Base-by-base conservation (phyloP, 768 basidiomycete genomes). In the Xerocomus spinulosus region DNA sequence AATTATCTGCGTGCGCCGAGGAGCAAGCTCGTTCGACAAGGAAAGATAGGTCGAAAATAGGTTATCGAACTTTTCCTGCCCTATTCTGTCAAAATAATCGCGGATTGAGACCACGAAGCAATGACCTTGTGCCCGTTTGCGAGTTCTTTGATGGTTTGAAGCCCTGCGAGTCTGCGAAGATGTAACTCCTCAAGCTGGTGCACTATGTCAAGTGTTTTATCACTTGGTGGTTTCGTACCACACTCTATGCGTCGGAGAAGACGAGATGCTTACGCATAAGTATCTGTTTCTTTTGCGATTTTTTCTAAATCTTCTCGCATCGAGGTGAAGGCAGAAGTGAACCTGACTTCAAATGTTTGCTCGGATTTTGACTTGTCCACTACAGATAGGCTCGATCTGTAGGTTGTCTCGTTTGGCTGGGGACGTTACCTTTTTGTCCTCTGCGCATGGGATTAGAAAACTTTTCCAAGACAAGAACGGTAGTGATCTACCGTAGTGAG, bases 11-110 rank as follows among this genome's bases (percentile, higher is more conserved):
- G 53, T 61, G 8, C 69, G 67, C 20, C 58, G 54, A 32, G 60
- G 61, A 20, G 60, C 60, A 20, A 74, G 58, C 28, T 70, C 66
- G 30, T 70, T 57, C 26, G 70, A 50, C 14, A 69, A 42, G 14
- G 43, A 46, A 46, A 53, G 49, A 60, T 53, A 63, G 5, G 37
- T 50, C 35, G 48, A 68, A 46, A 57, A 54, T 20, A 67, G 40
- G 20, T 21, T 13, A 3, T 56, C 44, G n/a, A 67, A 60, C 34
- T 51, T 56, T 39, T 56, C 55, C 64, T 67, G 35, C 6, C 17
- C 9, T 33, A 18, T 34, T 9, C 25, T 13, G 38, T 60, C 51
- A 52, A 44, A 44, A 59, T 13, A 24, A n/a, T 26, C 12, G 5
- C 4, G 28, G 15, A 29, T 15, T 10, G 10, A 36, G 9, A 15